phyloP scores from a whole-genome alignment of 352 stramenopile species.

The Elongisporangium undulatum region DNA sequence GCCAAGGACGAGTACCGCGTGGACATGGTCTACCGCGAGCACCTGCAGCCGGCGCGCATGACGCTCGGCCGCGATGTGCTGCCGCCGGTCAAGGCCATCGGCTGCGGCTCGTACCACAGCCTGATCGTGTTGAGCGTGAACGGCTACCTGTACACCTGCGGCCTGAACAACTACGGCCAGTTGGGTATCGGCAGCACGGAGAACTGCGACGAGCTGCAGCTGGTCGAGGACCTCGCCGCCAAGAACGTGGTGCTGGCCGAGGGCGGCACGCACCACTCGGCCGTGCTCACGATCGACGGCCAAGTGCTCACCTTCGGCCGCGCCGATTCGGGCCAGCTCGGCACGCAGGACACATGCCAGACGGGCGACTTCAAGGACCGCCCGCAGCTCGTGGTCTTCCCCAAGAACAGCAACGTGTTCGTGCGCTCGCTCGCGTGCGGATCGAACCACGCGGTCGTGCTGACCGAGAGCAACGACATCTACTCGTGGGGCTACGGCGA shows the following conservation, averaged over 20 bases:
- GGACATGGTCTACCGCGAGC: constrained; percentile 70
- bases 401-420: constrained; percentile 12
- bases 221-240: constrained; percentile 66
- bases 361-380: constrained; percentile 80
- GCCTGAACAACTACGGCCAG: constrained; percentile 97
- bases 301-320: constrained; percentile 91
- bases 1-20: constrained; percentile 64
- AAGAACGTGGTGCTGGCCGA: constrained; percentile 77
- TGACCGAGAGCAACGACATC: constrained; percentile 71
- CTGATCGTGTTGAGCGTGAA: constrained; percentile 60
- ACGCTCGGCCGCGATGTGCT: constrained; percentile 45
- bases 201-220: constrained; percentile 60
- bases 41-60: constrained; percentile 75
- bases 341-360: constrained; percentile 64
- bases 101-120: constrained; percentile 87
- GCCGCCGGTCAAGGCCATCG: constrained; percentile 71
- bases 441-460: constrained; percentile 84
- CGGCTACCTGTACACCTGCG: constrained; percentile 88
- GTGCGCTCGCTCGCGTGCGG: constrained; percentile 54
- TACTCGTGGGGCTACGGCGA: constrained; percentile 93
- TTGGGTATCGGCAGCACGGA: constrained; percentile 90
- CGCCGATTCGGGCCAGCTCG: constrained; percentile 93
- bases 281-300: constrained; percentile 87
- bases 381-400: constrained; percentile 65
- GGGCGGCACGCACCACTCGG: constrained; percentile 90